phyloP scores from a whole-genome alignment of 2,329 filamentous ascomycete genomes.

The Dissoconium aciculare region DNA sequence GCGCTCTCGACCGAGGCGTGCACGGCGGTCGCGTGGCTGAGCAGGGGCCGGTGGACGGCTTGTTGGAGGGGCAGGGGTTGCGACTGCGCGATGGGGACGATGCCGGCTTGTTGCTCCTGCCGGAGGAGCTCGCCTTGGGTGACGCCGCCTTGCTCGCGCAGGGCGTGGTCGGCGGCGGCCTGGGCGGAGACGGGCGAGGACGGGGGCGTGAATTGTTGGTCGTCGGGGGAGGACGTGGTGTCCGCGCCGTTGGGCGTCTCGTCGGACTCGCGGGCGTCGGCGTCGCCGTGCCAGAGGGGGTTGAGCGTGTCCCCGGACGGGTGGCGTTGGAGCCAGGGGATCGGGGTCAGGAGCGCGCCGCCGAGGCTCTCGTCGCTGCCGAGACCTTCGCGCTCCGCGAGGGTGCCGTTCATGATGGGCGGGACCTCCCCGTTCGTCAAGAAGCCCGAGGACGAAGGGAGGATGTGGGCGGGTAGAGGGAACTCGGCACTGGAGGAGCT shows the following conservation, averaged over 20 bases:
- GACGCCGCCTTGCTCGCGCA: constrained; percentile 39
- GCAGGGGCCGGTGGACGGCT: too few relatives aligned
- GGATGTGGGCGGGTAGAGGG: constrained; percentile 63
- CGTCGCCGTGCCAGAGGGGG: constrained; percentile 25
- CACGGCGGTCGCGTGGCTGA: constrained; percentile 12
- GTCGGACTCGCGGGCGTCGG: constrained; percentile 64
- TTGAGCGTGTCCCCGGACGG: too few relatives aligned
- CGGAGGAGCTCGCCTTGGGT: constrained; percentile 73
- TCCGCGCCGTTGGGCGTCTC: constrained; percentile 67
- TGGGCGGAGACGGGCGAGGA: constrained; percentile 20
- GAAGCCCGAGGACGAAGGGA: constrained; percentile 45
- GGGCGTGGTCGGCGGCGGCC: constrained; percentile 20
- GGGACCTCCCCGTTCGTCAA: constrained; percentile 38
- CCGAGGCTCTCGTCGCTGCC: constrained; percentile 82
- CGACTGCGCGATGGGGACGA: constrained; percentile 52
- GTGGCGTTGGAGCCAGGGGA: constrained; percentile 57
- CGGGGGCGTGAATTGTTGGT: constrained; percentile 10
- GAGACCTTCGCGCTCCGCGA: constrained; percentile 36
- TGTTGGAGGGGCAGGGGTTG: constrained; percentile 8
- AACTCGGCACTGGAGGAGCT: constrained; percentile 69
- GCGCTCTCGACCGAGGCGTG: neutral
- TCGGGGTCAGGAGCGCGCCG: constrained; percentile 81
- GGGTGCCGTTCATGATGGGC: constrained; percentile 53
- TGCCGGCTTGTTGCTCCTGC: constrained; percentile 72
- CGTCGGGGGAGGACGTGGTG: constrained; percentile 18